Evolutionary conservation across 2,329 filamentous ascomycete genomes (phyloP).

Genomic region (Fusarium veterinarium): DNA sequence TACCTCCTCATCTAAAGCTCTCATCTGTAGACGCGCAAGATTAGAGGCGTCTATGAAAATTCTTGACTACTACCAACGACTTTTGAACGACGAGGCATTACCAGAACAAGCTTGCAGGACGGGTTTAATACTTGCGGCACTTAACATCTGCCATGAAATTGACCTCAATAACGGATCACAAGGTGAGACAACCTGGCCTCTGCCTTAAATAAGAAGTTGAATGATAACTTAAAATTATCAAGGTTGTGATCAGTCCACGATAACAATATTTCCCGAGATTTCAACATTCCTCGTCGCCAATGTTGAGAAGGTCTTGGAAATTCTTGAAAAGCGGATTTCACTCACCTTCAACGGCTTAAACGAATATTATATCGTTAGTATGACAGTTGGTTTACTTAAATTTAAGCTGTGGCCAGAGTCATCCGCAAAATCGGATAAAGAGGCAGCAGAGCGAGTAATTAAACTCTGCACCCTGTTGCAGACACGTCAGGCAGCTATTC

Average conservation of each 20-base stretch:
- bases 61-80: neutral
- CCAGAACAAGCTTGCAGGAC: neutral
- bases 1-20: neutral
- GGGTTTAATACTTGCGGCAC: accelerated
- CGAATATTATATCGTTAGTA: neutral
- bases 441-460: neutral
- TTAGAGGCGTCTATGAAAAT: neutral
- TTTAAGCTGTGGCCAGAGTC: neutral
- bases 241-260: neutral
- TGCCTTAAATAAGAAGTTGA: too few relatives aligned
- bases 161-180: neutral
- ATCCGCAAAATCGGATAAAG: neutral
- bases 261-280: neutral
- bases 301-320: neutral
- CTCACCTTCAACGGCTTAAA: neutral
- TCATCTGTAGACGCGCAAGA: neutral
- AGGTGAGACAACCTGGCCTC: neutral
- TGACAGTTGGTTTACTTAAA: neutral
- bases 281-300: neutral
- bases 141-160: neutral
- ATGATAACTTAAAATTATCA: neutral
- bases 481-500: neutral
- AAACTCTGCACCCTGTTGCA: neutral
- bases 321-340: neutral
- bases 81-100: accelerated